Evolutionary conservation across 2,329 filamentous ascomycete genomes (phyloP).

Genomic region (Sphaerulina vaccinii): DNA sequence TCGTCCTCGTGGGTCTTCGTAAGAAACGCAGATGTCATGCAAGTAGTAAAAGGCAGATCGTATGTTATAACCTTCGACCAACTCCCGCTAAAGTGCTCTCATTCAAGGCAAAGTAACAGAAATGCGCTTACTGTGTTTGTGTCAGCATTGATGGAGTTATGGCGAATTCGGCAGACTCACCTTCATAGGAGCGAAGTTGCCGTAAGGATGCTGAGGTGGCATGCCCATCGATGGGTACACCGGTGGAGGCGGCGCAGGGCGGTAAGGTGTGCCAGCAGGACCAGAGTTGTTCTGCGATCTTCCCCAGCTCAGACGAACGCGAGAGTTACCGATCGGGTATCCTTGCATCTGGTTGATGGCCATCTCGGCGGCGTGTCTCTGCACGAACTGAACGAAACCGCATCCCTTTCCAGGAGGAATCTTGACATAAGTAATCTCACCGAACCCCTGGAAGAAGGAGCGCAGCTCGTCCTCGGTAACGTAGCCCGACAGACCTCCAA

Average conservation of each 20-base stretch:
- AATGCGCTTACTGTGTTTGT: constrained; percentile 35
- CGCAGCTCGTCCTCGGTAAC: constrained; percentile 99
- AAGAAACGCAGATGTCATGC: constrained; percentile 29
- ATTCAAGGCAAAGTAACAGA: constrained; percentile 41
- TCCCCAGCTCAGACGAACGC: constrained; percentile 95
- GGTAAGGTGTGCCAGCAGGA: constrained; percentile 90
- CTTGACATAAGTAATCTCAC: constrained; percentile 99
- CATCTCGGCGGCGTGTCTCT: constrained; percentile 98
- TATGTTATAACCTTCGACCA: constrained; percentile 32
- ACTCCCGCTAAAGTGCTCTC: constrained; percentile 44
- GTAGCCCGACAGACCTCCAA: constrained; percentile 93
- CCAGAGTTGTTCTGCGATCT: constrained; percentile 99
- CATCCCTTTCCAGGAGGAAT: constrained; percentile 98
- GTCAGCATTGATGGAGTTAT: constrained; percentile 19
- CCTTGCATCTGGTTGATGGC: constrained; percentile 99
- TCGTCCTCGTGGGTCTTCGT: constrained; percentile 31
- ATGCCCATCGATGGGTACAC: constrained; percentile 68
- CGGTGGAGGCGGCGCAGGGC: constrained; percentile 80
- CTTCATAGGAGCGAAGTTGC: constrained; percentile 68
- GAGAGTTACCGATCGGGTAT: constrained; percentile 97
- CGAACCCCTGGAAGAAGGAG: constrained; percentile 99
- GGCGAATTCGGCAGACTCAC: too few species aligned
- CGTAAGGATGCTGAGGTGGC: constrained; percentile 62
- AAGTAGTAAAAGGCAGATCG: constrained; percentile 31
- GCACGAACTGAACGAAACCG: constrained; percentile 98